These are phyloP conservation scores for Globisporangium cederbergense DNA, from an alignment of 352 stramenopile genomes.

Conservation along the genomic window DNA sequence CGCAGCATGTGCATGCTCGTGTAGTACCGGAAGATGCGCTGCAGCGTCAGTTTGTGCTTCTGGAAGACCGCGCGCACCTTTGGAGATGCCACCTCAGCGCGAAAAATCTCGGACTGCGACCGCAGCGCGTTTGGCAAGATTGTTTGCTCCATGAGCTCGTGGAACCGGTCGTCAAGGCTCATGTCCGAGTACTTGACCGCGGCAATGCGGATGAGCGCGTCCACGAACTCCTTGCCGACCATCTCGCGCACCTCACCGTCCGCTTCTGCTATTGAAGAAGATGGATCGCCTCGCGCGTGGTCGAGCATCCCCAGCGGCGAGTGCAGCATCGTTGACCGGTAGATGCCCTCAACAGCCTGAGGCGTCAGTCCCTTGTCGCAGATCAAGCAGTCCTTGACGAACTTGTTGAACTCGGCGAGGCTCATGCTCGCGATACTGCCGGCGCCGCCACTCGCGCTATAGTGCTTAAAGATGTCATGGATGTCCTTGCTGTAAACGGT, in stretches of 20 bases:
- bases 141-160: slow-evolving; percentile 61
- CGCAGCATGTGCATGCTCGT: slow-evolving; percentile 70
- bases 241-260: slow-evolving; percentile 37
- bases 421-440: slow-evolving; percentile 74
- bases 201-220: slow-evolving; percentile 56
- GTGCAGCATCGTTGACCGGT: slow-evolving; percentile 23
- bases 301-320: slow-evolving; percentile 17
- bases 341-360: slow-evolving; percentile 44
- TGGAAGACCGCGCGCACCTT: slow-evolving; percentile 76
- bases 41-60: slow-evolving; percentile 61
- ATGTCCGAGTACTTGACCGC: slow-evolving; percentile 41
- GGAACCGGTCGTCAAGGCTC: slow-evolving; percentile 57
- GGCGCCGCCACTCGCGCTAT: slow-evolving; percentile 59
- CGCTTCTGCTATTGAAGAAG: background rate
- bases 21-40: slow-evolving; percentile 81
- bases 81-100: slow-evolving; percentile 56
- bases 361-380: slow-evolving; percentile 42
- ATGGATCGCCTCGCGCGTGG: background rate
- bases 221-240: slow-evolving; percentile 57
- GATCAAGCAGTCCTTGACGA: slow-evolving; percentile 62
- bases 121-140: slow-evolving; percentile 66
- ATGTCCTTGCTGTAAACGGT: slow-evolving; percentile 70
- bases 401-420: slow-evolving; percentile 69
- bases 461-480: slow-evolving; percentile 83
- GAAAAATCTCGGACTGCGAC: slow-evolving; percentile 73